Evolutionary conservation across 2,329 filamentous ascomycete genomes (phyloP).

Genomic region (Ascochyta lentis): DNA sequence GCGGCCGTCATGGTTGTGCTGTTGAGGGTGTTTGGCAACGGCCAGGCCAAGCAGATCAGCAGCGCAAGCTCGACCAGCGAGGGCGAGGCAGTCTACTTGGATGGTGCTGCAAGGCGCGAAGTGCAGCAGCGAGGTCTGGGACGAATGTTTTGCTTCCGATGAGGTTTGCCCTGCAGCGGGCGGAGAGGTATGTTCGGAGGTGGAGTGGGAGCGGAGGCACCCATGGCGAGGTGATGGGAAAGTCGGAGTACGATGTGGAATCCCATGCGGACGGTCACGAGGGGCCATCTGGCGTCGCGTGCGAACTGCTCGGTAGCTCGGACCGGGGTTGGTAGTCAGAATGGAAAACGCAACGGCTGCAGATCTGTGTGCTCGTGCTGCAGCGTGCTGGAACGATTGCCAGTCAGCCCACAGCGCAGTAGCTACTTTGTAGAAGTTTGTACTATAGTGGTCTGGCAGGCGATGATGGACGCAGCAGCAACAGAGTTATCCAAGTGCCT

Average conservation of each 20-base stretch:
- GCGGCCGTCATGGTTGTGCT: constrained; percentile 72
- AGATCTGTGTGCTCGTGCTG: background rate
- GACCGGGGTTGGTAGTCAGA: constrained; percentile 7
- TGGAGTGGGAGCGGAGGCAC: background rate
- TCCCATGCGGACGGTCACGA: constrained; percentile 14
- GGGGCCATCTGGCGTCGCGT: constrained; percentile 16
- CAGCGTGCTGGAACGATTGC: background rate
- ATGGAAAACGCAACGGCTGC: background rate
- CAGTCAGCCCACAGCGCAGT: too few species aligned
- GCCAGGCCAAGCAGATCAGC: constrained; percentile 46
- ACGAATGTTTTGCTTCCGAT: constrained; percentile 40
- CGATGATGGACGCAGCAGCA: constrained; percentile 6
- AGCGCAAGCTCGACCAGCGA: constrained; percentile 42
- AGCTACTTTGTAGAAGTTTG: too few species aligned
- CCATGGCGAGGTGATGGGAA: background rate
- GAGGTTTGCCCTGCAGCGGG: constrained; percentile 11
- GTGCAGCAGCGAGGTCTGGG: constrained; percentile 51
- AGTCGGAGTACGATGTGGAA: constrained; percentile 8
- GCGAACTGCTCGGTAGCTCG: constrained; percentile 16
- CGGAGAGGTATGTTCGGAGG: constrained; percentile 9
- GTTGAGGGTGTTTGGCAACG: constrained; percentile 55
- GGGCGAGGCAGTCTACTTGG: constrained; percentile 62
- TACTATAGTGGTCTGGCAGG: constrained; percentile 1
- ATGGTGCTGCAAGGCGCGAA: constrained; percentile 52
- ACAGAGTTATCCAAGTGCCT: background rate